Percentiles rank a stretch among this genome's conserved stretches.
phyloP scores from a whole-genome alignment of 805 yeast species.

The Candida bentonensis region DNA sequence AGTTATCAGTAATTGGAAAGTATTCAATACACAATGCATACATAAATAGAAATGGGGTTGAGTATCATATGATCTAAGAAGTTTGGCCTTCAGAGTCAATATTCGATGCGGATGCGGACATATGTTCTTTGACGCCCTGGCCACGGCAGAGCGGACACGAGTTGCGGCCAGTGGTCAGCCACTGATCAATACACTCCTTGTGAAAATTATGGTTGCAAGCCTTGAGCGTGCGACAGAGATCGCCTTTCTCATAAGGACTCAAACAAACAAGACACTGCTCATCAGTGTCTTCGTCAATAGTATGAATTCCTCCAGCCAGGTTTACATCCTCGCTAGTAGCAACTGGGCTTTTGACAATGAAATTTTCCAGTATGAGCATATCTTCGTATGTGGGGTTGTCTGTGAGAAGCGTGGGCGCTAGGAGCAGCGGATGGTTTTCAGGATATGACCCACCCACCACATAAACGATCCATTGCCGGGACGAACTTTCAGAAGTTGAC shows the following conservation, averaged over 20 bases:
- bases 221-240: conserved; percentile 30
- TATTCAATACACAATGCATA: conserved; percentile 1
- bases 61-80: too few species aligned
- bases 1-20: not conserved
- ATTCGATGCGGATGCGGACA: too few species aligned
- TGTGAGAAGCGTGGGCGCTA: conserved; percentile 33
- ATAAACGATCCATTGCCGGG: conserved; percentile 43
- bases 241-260: conserved; percentile 32
- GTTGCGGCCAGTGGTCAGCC: conserved; percentile 40
- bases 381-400: conserved; percentile 41
- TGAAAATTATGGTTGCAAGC: conserved; percentile 41
- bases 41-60: not conserved
- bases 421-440: conserved; percentile 32
- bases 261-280: conserved; percentile 32
- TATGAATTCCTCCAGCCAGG: conserved; percentile 24
- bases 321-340: conserved; percentile 29
- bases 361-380: conserved; percentile 30
- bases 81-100: too few species aligned
- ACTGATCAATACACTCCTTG: conserved; percentile 40
- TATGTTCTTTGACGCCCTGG: conserved; percentile 22
- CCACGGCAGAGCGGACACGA: conserved; percentile 46
- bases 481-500: not conserved
- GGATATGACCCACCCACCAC: conserved; percentile 46
- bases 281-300: conserved; percentile 13
- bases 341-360: conserved; percentile 32